phyloP scores from a whole-genome alignment of 306 rosid genomes.

The Cicer arietinum region DNA sequence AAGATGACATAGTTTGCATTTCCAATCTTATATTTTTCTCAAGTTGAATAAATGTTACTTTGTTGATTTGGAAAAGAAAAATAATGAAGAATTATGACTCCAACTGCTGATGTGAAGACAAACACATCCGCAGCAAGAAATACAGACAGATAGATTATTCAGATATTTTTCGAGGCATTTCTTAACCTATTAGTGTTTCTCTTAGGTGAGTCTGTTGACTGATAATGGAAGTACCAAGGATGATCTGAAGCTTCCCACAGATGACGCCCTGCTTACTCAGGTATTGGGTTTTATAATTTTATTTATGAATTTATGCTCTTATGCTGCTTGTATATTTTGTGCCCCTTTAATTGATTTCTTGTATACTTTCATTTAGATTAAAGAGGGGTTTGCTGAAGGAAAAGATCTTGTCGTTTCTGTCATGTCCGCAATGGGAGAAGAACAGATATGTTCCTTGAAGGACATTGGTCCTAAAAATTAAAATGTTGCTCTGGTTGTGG shows the following conservation, averaged over 20 bases:
- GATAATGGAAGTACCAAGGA: constrained; percentile 81
- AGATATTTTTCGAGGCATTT: constrained; percentile 10
- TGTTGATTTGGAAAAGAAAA: constrained; percentile 2
- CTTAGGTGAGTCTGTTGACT: constrained; percentile 74
- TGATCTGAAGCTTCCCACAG: constrained; percentile 81
- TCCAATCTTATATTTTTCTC: constrained; percentile 2
- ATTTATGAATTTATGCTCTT: constrained; percentile 1
- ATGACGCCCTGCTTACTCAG: constrained; percentile 67
- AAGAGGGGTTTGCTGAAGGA: constrained; percentile 75
- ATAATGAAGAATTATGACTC: neutral
- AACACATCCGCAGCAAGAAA: neutral
- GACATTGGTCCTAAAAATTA: constrained; percentile 74
- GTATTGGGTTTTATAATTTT: constrained; percentile 29
- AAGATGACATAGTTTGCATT: constrained; percentile 15
- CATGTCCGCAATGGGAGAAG: constrained; percentile 88
- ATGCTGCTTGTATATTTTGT: neutral
- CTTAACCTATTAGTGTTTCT: constrained; percentile 28
- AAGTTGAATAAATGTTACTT: neutral
- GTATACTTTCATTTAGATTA: constrained; percentile 52
- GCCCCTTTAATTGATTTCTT: constrained; percentile 9
- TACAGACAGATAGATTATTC: neutral
- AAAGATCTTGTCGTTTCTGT: constrained; percentile 78
- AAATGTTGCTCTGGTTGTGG: constrained; percentile 50
- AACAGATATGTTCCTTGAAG: constrained; percentile 73
- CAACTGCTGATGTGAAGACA: neutral